Evolutionary conservation across 108 stramenopile genomes (phyloP).

Genomic region (Skeletonema tropicum): DNA sequence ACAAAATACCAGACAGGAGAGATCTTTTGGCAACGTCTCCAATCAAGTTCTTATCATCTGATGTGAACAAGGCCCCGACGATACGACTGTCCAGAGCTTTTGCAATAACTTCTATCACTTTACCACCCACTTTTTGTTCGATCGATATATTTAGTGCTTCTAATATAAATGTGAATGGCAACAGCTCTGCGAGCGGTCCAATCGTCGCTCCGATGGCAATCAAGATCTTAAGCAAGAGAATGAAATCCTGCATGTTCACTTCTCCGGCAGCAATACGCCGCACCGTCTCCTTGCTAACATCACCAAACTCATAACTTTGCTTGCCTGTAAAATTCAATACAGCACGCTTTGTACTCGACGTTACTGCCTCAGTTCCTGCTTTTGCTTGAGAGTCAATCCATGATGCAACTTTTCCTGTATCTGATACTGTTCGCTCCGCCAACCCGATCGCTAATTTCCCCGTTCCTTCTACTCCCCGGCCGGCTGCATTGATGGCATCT

Average conservation of each 20-base stretch:
- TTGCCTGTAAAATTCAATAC: conserved; percentile 43
- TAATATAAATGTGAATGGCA: conserved; percentile 40
- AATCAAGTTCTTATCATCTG: conserved; percentile 38
- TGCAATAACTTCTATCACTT: conserved; percentile 37
- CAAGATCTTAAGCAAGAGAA: conserved; percentile 38
- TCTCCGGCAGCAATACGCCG: conserved; percentile 34
- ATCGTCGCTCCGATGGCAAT: conserved; percentile 44
- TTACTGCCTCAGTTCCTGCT: conserved; percentile 25
- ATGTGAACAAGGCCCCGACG: conserved; percentile 38
- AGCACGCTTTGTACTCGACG: conserved; percentile 32
- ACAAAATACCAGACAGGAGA: conserved; percentile 33
- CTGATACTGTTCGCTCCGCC: conserved; percentile 7
- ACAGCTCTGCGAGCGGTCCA: conserved; percentile 34
- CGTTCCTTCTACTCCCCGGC: conserved; percentile 4
- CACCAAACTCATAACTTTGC: conserved; percentile 32
- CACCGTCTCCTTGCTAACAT: conserved; percentile 39
- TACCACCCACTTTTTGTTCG: conserved; percentile 43
- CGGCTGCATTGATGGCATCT: conserved; percentile 7
- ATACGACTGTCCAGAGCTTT: conserved; percentile 30
- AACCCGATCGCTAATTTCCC: not conserved
- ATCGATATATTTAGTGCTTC: conserved; percentile 46
- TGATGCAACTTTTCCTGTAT: conserved; percentile 22
- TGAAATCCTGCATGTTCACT: conserved; percentile 34
- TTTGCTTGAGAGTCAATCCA: conserved; percentile 47
- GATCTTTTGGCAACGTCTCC: conserved; percentile 46